These are phyloP conservation scores for Diplodia intermedia DNA, from an alignment of 2,329 filamentous ascomycete genomes.

Conservation along the genomic window DNA sequence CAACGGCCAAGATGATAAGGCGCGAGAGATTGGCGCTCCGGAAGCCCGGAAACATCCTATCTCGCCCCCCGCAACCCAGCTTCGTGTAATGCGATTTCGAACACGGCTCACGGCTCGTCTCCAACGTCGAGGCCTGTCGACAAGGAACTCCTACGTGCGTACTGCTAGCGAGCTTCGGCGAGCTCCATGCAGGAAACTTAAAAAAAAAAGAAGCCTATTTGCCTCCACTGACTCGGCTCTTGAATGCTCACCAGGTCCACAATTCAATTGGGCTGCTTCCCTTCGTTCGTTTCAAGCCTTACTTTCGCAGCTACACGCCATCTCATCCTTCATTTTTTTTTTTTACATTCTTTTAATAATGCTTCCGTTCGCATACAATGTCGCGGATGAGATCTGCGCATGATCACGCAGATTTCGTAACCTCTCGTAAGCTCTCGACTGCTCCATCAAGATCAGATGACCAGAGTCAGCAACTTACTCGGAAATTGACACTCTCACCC, in stretches of 20 bases:
- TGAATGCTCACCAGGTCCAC: neutral
- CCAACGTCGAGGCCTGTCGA: neutral
- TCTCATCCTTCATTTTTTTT: neutral
- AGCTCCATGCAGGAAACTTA: neutral
- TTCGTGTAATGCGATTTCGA: conserved; percentile 18
- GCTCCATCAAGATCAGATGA: neutral
- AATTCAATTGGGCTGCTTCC: neutral
- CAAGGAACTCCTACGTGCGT: neutral
- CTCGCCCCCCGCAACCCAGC: neutral
- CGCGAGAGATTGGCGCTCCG: conserved; percentile 19
- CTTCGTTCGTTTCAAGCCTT: neutral
- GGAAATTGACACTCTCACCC: neutral
- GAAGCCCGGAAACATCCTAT: conserved; percentile 21
- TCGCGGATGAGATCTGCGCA: neutral
- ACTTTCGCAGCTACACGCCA: neutral
- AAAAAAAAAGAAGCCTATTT: neutral
- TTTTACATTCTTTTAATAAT: neutral
- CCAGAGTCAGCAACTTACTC: neutral
- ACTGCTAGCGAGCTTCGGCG: neutral
- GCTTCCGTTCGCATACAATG: neutral
- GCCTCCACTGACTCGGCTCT: conserved; percentile 16
- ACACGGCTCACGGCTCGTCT: neutral
- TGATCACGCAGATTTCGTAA: neutral
- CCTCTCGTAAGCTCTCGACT: neutral
- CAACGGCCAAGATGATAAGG: conserved; percentile 13